These are phyloP conservation scores for Mycena albidolilacea DNA, from an alignment of 768 basidiomycete species.

Conservation along the genomic window DNA sequence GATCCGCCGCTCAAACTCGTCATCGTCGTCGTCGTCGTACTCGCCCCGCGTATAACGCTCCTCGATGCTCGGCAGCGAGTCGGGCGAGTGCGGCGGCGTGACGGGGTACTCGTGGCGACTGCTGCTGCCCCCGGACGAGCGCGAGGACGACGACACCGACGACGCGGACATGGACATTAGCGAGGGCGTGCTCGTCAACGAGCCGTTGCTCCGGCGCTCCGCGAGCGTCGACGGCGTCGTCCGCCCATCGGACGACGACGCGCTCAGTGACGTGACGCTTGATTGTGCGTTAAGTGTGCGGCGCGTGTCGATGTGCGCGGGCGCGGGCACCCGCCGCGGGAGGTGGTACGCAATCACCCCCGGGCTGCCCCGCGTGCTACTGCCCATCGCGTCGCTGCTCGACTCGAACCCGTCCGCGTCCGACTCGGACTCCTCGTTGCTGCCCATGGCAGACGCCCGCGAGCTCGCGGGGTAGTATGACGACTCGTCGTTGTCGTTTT, in stretches of 20 bases:
- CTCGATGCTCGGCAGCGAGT: conserved; percentile 35
- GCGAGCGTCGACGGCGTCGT: neutral
- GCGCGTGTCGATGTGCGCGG: conserved; percentile 4
- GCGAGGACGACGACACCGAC: conserved; percentile 31
- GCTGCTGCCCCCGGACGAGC: conserved; percentile 11
- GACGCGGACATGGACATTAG: conserved; percentile 6
- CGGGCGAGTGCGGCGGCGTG: conserved; percentile 35
- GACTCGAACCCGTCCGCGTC: conserved; percentile 9
- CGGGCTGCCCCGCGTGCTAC: neutral
- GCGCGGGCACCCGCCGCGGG: conserved; percentile 23
- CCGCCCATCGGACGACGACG: too few relatives aligned
- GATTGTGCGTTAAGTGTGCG: neutral
- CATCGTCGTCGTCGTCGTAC: neutral
- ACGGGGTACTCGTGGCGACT: conserved; percentile 20
- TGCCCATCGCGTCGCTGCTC: neutral
- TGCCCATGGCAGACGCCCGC: conserved; percentile 13
- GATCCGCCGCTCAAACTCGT: conserved; percentile 1
- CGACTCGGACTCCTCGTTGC: conserved; percentile 33
- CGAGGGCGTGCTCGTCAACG: conserved; percentile 20
- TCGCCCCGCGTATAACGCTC: conserved; percentile 29
- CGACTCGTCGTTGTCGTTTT: conserved; percentile 16
- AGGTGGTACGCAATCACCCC: conserved; percentile 32
- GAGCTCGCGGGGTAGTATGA: conserved; percentile 31
- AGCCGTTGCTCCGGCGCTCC: neutral
- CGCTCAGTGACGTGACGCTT: too few relatives aligned